Evolutionary conservation across 768 basidiomycete genomes (phyloP), one percentile per base, ranked within the genome.

Genomic region (Tulasnella calospora): DNA sequence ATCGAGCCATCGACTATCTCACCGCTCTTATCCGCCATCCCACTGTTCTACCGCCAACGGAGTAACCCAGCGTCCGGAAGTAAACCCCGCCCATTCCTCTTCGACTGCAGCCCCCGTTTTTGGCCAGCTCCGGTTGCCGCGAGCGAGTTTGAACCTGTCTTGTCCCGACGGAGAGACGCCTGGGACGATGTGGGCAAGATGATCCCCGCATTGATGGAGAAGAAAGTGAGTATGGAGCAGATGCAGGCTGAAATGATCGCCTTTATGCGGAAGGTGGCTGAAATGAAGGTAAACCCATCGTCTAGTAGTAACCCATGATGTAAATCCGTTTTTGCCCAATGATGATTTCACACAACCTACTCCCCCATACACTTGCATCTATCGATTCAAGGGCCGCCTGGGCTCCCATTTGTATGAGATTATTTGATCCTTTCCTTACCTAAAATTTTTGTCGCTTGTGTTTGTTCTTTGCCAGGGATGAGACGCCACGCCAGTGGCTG

Each of bases 171-270:
- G 30, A 44, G 51, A n/a, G 74, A 76, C 23, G 55, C 33, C 2
- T 76, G 74, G 74, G 74, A 76, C 8, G 74, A 76, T 57, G 74
- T 76, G 30, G 74, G 74, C 36, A 76, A 76, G 74, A 76, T 76
- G 74, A 76, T 76, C 35, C 74, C 74, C 9, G 74, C 74, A 33
- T 41, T 76, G 74, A 76, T 76, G 74, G 74, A 76, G 40, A 44
- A 61, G 40, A 76, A 76, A 51, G 51, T 74, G 41, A 74, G 47
- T 8, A 51, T 38, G 30, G 73, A 74, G 41, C 36, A 46, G n/a
- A 74, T 51, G 36, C 41, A 51, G 40, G 33, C 21, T 9, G 73
- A 74, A 33, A 74, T 74, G 73, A 12, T 74, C 41, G 47, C 41
- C n/a, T 74, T 74, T 9, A 74, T 74, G 41, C 41, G 73, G 30